Evolutionary conservation across 2,329 filamentous ascomycete genomes (phyloP), one percentile per base, ranked within the genome.

Genomic region (Colletotrichum gigasporum): DNA sequence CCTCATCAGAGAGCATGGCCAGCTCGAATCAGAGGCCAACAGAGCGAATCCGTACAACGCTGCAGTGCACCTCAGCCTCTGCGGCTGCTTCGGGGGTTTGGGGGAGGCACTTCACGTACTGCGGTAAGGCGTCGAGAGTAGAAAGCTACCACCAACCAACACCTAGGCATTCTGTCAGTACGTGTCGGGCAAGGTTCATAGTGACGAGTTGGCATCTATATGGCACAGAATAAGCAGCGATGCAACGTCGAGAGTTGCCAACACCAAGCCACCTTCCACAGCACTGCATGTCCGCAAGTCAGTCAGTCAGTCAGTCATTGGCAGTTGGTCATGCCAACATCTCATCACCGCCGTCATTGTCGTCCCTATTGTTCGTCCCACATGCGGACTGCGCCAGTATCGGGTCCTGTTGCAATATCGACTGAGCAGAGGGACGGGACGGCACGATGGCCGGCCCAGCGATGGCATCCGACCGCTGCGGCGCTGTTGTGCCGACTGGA

Each of bases 191-290:
- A n/a, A n/a, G n/a, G n/a, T n/a, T n/a, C n/a, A n/a, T n/a, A n/a
- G n/a, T n/a, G n/a, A n/a, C n/a, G n/a, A n/a, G n/a, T n/a, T n/a
- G n/a, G n/a, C n/a, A n/a, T n/a, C n/a, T n/a, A n/a, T n/a, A n/a
- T 56, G 11, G 26, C n/a, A 20, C 20, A 18, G 20, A 26, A 28
- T 32, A 16, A 32, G 22, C 20, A 22, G 37, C 30, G 20, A 52
- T 60, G 39, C 54, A 32, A 63, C 60, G 18, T 39, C 41, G 54
- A 60, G 54, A 60, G 54, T 59, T 59, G 32, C 24, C 44, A 44
- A 11, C 39, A 39, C n/a, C n/a, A n/a, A n/a, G n/a, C n/a, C n/a
- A n/a, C n/a, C n/a, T n/a, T n/a, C n/a, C n/a, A n/a, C n/a, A n/a
- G n/a, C n/a, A n/a, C n/a, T n/a, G n/a, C n/a, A n/a, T n/a, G n/a